These are phyloP conservation scores for Pichiaceae sp. DNA, from an alignment of 1,139 yeast species.

Conservation along the genomic window DNA sequence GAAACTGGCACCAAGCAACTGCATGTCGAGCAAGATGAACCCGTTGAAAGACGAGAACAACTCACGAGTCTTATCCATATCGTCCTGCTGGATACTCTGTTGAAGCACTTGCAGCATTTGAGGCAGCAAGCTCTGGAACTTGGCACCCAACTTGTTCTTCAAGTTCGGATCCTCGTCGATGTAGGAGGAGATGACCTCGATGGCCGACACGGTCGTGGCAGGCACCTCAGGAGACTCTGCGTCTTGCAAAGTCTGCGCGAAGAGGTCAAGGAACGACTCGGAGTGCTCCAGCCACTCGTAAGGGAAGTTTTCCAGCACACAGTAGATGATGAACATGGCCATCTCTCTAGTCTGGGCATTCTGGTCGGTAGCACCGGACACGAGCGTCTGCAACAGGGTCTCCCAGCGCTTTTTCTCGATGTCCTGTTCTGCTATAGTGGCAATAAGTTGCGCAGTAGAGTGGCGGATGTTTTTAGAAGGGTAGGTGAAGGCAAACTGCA, in stretches of 20 bases:
- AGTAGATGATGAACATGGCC: conserved; percentile 70
- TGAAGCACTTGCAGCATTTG: conserved; percentile 75
- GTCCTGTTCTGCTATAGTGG: conserved; percentile 77
- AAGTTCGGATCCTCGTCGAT: conserved; percentile 43
- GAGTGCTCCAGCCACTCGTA: conserved; percentile 56
- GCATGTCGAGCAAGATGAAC: conserved; percentile 66
- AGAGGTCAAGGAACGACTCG: conserved; percentile 61
- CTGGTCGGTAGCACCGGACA: conserved; percentile 57
- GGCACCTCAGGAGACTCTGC: conserved; percentile 63
- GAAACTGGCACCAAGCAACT: conserved; percentile 71
- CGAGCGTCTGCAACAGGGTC: conserved; percentile 63
- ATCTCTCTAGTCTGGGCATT: conserved; percentile 68
- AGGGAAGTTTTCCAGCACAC: conserved; percentile 70
- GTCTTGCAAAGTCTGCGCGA: conserved; percentile 62
- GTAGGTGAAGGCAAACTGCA: conserved; percentile 63
- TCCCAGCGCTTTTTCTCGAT: conserved; percentile 66
- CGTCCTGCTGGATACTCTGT: conserved; percentile 60
- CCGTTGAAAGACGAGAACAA: conserved; percentile 83
- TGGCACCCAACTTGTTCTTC: conserved; percentile 40
- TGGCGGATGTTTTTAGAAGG: conserved; percentile 70
- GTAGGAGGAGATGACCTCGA: conserved; percentile 67
- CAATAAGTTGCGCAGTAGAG: conserved; percentile 80
- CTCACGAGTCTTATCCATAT: conserved; percentile 62
- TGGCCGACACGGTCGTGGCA: conserved; percentile 74
- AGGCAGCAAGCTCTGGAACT: conserved; percentile 67